phyloP scores from a whole-genome alignment of 768 basidiomycete genomes.

The Leucosporidium creatinivorum region DNA sequence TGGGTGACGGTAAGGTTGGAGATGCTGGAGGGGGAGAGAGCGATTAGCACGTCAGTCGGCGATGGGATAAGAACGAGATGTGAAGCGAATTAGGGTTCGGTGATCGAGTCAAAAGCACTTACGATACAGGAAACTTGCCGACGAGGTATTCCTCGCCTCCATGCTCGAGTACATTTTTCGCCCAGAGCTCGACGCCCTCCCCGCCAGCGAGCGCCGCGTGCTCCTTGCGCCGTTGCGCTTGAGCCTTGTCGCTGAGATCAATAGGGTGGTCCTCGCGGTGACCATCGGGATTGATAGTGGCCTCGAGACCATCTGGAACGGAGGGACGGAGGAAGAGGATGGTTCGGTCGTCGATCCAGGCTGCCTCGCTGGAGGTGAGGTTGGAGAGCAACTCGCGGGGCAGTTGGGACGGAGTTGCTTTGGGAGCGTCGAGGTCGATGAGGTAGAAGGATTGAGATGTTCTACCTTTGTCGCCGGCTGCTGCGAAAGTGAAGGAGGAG shows the following conservation, averaged over 20 bases:
- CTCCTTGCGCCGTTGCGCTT: neutral
- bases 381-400: constrained; percentile 8
- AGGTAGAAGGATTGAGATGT: constrained; percentile 13
- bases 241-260: constrained; percentile 15
- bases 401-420: neutral
- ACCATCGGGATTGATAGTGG: too few species aligned
- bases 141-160: constrained; percentile 26
- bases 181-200: constrained; percentile 28
- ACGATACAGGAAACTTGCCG: constrained; percentile 33
- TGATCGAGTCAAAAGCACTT: neutral
- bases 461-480: neutral
- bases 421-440: constrained; percentile 5
- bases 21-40: constrained; percentile 11
- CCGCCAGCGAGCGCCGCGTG: constrained; percentile 15
- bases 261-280: constrained; percentile 10
- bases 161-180: constrained; percentile 17
- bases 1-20: constrained; percentile 19
- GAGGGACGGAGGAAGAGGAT: constrained; percentile 26
- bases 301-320: neutral
- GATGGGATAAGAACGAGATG: neutral
- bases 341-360: constrained; percentile 34
- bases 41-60: neutral
- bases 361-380: constrained; percentile 17
- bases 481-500: constrained; percentile 13
- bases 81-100: neutral